Conservation (phyloP, 805 yeast species). For the Torulaspora maleeae region DNA sequence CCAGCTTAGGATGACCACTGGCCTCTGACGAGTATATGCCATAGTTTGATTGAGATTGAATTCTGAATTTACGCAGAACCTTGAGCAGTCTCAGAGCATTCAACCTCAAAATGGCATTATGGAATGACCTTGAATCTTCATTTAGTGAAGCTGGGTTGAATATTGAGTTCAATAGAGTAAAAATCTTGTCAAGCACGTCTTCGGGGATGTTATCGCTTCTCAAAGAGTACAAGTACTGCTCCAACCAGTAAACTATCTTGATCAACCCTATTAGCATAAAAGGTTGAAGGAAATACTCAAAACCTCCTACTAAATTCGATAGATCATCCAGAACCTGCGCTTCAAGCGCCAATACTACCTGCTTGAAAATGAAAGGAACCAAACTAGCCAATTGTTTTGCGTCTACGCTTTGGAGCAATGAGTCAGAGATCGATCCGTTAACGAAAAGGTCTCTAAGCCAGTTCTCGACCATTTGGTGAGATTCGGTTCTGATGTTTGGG, state of each 20-base stretch:
- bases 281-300: slow-evolving; percentile 82
- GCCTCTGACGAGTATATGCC: slow-evolving; percentile 33
- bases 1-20: slow-evolving; percentile 28
- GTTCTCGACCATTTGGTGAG: slow-evolving; percentile 44
- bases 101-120: slow-evolving; percentile 38
- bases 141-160: slow-evolving; percentile 42
- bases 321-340: slow-evolving; percentile 48
- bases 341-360: slow-evolving; percentile 59
- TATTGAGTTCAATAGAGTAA: slow-evolving; percentile 39
- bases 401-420: slow-evolving; percentile 60
- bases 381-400: slow-evolving; percentile 63
- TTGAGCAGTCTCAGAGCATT: slow-evolving; percentile 28
- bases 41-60: slow-evolving; percentile 26
- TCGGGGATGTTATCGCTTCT: slow-evolving; percentile 24
- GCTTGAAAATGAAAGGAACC: slow-evolving; percentile 70
- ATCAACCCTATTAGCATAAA: slow-evolving; percentile 57
- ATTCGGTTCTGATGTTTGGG: slow-evolving; percentile 24
- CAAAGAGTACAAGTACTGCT: slow-evolving; percentile 38
- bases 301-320: slow-evolving; percentile 64
- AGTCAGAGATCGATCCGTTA: slow-evolving; percentile 82
- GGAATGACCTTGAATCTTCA: slow-evolving; percentile 45
- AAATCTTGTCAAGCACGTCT: slow-evolving; percentile 34
- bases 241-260: slow-evolving; percentile 50
- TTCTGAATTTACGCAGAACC: slow-evolving; percentile 23
- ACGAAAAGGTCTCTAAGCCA: slow-evolving; percentile 84